phyloP scores from a whole-genome alignment of 257 asterid species.

The Solanum piurae region DNA sequence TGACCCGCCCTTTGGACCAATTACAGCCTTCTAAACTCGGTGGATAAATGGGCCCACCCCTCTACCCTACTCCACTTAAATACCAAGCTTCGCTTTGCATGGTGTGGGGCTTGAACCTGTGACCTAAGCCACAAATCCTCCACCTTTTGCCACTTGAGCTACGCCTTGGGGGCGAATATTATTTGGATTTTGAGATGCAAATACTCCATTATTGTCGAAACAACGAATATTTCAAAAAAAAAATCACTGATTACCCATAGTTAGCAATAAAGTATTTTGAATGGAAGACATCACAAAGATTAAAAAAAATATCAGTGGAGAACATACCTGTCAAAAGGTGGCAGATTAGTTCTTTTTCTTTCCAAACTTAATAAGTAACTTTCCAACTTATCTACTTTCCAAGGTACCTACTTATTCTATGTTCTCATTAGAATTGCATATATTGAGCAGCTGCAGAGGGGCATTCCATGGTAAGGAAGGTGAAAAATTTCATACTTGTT shows the following conservation, averaged over 20 bases:
- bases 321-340: background rate
- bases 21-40: no score
- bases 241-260: background rate
- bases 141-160: no score
- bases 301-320: background rate
- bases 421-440: background rate
- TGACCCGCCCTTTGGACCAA: no score
- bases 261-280: background rate
- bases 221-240: background rate
- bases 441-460: background rate
- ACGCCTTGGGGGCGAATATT: background rate
- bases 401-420: background rate
- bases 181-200: background rate
- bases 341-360: background rate
- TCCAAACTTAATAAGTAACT: background rate
- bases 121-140: no score
- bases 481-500: background rate
- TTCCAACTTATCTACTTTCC: background rate
- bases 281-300: background rate
- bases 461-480: background rate
- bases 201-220: background rate
- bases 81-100: no score
- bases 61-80: no score
- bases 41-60: no score
- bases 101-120: no score